Conservation (phyloP, 108 stramenopile species). For the Parmales sp. region DNA sequence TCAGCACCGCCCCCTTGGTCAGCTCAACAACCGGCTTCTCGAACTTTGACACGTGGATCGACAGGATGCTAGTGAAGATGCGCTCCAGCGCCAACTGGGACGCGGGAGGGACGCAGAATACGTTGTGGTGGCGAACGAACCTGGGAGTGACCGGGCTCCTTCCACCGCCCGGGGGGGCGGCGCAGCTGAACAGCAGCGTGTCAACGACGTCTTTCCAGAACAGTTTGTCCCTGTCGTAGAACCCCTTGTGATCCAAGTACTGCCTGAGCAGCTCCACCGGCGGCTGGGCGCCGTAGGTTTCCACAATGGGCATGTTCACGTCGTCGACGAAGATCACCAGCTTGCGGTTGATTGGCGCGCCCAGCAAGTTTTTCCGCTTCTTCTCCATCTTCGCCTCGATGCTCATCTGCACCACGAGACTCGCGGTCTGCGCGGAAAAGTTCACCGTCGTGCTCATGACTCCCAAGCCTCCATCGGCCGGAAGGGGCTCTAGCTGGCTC, state of each 20-base stretch:
- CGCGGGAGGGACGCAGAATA: constrained; percentile 49
- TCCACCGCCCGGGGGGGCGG: constrained; percentile 55
- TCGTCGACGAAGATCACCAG: constrained; percentile 53
- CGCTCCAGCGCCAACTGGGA: constrained; percentile 28
- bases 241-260: constrained; percentile 58
- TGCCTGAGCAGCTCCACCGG: constrained; percentile 56
- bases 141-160: constrained; percentile 45
- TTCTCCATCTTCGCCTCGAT: constrained; percentile 56
- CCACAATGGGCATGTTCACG: constrained; percentile 56
- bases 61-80: constrained; percentile 44
- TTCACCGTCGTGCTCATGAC: constrained; percentile 38
- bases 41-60: constrained; percentile 22
- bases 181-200: constrained; percentile 41
- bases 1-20: constrained; percentile 25
- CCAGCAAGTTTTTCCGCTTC: constrained; percentile 49
- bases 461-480: constrained; percentile 28
- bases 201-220: constrained; percentile 59
- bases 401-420: constrained; percentile 37
- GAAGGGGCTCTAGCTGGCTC: constrained; percentile 13
- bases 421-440: constrained; percentile 47
- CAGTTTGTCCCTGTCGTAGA: constrained; percentile 64
- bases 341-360: constrained; percentile 39
- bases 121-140: constrained; percentile 53
- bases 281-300: constrained; percentile 55
- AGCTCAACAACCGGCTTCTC: constrained; percentile 27